These are phyloP conservation scores for Rhodotorula graminis DNA, from an alignment of 768 basidiomycete species.

Conservation along the genomic window DNA sequence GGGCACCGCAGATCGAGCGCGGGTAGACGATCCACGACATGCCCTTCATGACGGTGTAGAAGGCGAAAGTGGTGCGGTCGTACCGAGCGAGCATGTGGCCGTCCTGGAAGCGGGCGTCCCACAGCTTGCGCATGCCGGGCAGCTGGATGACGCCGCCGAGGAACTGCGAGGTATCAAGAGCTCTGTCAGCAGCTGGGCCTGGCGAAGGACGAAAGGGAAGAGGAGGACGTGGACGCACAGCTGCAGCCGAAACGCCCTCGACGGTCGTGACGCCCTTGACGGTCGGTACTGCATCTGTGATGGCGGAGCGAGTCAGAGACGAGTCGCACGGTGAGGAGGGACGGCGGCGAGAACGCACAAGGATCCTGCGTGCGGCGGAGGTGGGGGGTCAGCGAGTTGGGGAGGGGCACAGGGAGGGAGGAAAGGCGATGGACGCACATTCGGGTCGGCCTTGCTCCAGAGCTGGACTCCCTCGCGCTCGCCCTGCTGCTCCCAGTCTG, in stretches of 20 bases:
- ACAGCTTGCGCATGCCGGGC: conserved; percentile 22
- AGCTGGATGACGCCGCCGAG: conserved; percentile 30
- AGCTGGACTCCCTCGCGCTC: conserved; percentile 20
- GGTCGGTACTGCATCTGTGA: conserved; percentile 18
- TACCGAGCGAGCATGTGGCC: conserved; percentile 21
- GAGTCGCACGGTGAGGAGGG: background rate
- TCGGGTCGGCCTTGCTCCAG: conserved; percentile 17
- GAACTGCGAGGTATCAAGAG: conserved; percentile 15
- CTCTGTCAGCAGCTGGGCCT: background rate
- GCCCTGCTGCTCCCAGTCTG: conserved; percentile 29
- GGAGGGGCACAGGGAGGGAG: too few species aligned
- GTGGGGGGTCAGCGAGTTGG: background rate
- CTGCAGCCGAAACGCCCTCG: background rate
- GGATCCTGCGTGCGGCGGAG: background rate
- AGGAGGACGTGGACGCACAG: background rate
- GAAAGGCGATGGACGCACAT: too few species aligned
- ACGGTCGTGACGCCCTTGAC: conserved; percentile 27
- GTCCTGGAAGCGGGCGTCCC: conserved; percentile 22
- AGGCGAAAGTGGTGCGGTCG: conserved; percentile 2
- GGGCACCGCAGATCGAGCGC: conserved; percentile 33
- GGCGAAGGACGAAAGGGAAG: background rate
- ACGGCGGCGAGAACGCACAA: background rate
- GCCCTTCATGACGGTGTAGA: conserved; percentile 33
- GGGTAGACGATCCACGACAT: conserved; percentile 39
- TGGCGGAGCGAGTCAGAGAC: background rate